Evolutionary conservation across 768 basidiomycete species (phyloP).

Genomic region (Tricholoma bakamatsutake): DNA sequence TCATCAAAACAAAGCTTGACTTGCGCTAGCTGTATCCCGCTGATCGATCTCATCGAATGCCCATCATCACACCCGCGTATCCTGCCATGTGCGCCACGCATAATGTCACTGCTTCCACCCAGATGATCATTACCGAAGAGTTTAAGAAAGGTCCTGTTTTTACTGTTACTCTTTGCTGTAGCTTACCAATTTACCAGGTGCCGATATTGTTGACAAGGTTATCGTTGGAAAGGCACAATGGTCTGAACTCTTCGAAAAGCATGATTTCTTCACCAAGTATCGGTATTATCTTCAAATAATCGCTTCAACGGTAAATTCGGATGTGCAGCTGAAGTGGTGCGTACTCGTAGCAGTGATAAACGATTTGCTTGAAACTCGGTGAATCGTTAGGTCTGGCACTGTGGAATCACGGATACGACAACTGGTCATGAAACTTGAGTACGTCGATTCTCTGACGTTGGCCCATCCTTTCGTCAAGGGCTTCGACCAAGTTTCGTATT

Average conservation of each 20-base stretch:
- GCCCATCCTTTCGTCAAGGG: constrained; percentile 96
- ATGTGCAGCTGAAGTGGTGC: constrained; percentile 92
- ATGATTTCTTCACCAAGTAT: constrained; percentile 97
- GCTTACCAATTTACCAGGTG: constrained; percentile 46
- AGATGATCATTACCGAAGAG: constrained; percentile 93
- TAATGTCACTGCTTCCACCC: constrained; percentile 93
- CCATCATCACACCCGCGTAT: constrained; percentile 98
- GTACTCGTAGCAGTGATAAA: constrained; percentile 16
- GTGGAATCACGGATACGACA: constrained; percentile 96
- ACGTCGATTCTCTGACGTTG: constrained; percentile 83
- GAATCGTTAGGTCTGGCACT: constrained; percentile 65
- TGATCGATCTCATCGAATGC: constrained; percentile 96
- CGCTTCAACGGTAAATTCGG: constrained; percentile 78
- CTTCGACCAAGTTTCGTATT: constrained; percentile 83
- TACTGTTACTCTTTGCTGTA: background rate
- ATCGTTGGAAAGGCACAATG: constrained; percentile 78
- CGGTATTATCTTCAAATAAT: constrained; percentile 95
- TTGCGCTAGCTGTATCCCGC: constrained; percentile 71
- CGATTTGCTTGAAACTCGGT: background rate
- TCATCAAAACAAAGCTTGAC: constrained; percentile 3
- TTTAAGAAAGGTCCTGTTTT: constrained; percentile 73
- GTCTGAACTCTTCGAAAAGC: constrained; percentile 92
- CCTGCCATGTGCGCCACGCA: constrained; percentile 99
- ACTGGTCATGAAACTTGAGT: constrained; percentile 97
- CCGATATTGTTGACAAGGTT: constrained; percentile 91